These are phyloP conservation scores for Blastomyces parvus DNA, from an alignment of 2,329 filamentous ascomycete genomes.

Conservation along the genomic window DNA sequence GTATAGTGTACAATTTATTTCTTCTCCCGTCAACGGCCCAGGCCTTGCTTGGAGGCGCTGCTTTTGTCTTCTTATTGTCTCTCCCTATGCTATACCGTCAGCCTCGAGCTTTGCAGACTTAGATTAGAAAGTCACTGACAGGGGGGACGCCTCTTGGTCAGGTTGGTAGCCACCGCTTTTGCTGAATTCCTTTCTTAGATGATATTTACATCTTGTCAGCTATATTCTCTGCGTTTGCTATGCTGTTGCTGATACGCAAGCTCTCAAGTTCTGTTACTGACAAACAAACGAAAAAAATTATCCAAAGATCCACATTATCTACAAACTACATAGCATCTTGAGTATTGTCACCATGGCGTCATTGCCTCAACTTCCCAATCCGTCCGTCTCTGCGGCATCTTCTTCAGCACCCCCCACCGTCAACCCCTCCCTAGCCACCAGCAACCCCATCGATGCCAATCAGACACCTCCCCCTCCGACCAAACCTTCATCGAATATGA, in stretches of 20 bases:
- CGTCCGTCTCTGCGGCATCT: not conserved
- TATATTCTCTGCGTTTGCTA: not conserved
- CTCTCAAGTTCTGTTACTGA: not conserved
- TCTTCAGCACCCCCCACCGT: constrained; percentile 28
- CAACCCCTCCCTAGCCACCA: constrained; percentile 28
- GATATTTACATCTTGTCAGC: not conserved
- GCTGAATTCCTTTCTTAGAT: not conserved
- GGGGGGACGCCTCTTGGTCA: not conserved
- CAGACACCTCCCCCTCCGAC: not conserved
- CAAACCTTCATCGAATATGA: constrained; percentile 6
- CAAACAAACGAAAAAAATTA: not conserved
- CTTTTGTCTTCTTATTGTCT: not conserved
- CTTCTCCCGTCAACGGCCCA: not conserved
- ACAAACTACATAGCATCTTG: not conserved
- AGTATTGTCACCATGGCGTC: not conserved
- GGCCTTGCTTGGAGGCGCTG: not conserved
- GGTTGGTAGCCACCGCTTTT: not conserved
- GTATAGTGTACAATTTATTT: constrained; percentile 1
- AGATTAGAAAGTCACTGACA: constrained; percentile 1
- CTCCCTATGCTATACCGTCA: not conserved
- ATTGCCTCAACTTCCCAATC: constrained; percentile 3
- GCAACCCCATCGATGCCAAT: constrained; percentile 16
- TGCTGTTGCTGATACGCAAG: not conserved
- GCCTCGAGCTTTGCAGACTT: not conserved
- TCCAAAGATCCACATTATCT: not conserved